A percentile compares a stretch with the other conserved stretches of the same genome.
Evolutionary conservation across 2,329 filamentous ascomycete species (phyloP).

Genomic region (Epichloe gansuensis): DNA sequence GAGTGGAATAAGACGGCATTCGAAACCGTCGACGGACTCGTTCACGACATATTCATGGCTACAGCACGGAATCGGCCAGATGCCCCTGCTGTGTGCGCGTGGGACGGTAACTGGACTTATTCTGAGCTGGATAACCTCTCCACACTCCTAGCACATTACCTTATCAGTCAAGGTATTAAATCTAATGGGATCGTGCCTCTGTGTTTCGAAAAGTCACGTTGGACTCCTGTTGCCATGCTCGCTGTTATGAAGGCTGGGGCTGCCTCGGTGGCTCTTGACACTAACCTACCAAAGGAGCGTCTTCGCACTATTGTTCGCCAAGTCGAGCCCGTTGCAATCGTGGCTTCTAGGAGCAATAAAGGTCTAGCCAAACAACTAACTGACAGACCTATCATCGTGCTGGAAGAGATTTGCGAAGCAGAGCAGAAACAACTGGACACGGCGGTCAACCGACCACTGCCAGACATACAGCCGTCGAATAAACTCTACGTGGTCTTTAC

Average conservation of each 20-base stretch:
- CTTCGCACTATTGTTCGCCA: conserved; percentile 2
- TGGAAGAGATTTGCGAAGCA: neutral
- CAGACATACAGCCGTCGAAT: neutral
- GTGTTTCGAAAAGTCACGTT: conserved; percentile 23
- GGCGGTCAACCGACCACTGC: neutral
- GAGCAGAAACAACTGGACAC: neutral
- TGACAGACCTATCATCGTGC: neutral
- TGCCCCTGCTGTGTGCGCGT: conserved; percentile 7
- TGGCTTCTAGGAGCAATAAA: neutral
- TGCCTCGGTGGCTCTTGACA: conserved; percentile 8
- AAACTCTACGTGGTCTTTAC: conserved; percentile 9
- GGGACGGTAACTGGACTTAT: conserved; percentile 16
- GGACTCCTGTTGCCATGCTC: conserved; percentile 18
- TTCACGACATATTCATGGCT: neutral
- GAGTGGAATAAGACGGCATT: neutral
- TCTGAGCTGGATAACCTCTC: conserved; percentile 8
- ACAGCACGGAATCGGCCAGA: neutral
- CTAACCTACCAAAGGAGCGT: conserved; percentile 5
- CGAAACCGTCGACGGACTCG: neutral
- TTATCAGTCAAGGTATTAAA: conserved; percentile 10
- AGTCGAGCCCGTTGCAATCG: conserved; percentile 1
- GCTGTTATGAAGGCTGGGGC: conserved; percentile 22
- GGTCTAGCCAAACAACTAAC: neutral
- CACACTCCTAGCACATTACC: conserved; percentile 3
- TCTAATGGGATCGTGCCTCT: conserved; percentile 15